Evolutionary conservation across 768 basidiomycete species (phyloP), one percentile per base, ranked within the genome.

Genomic region (Sarcodon aspratus): DNA sequence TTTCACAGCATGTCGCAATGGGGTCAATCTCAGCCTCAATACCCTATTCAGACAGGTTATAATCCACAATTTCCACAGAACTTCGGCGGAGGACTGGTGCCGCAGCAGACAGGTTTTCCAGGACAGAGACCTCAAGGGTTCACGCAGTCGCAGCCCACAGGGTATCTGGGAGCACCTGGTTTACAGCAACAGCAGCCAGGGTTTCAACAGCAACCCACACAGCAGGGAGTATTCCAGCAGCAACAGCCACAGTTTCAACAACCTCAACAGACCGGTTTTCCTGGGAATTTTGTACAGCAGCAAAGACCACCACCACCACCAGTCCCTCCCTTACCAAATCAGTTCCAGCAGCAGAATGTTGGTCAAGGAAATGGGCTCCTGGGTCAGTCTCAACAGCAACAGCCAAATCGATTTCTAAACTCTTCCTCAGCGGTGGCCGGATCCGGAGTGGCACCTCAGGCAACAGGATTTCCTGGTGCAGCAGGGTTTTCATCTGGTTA

Each of bases 21-120:
- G 84, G 74, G 72, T 36, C 77, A 78, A 59, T 73, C 72, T 47
- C 82, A 80, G 63, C 75, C 73, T 58, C 85, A 88, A 65, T 82
- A 84, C 59, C 80, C 86, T 33, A 68, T 81, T 62, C 84, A 84
- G 55, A 84, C 85, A 3, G 85, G 83, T 11, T 82, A 75, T 63
- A 62, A 69, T 48, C 65, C 66, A 27, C 77, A 78, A 51, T 72
- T 71, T 47, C 69, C 71, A 55, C 66, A 61, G 12, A 55, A 56
- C 36, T 67, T 70, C 49, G 64, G 61, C 48, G 69, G 67, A 32
- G 69, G 68, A 27, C 61, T 85, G 45, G 66, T 71, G 31, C 71
- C 79, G 9, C 87, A 89, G 67, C 76, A 69, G 36, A 84, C 85
- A n/a, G 82, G 69, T 0, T 73, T 68, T 53, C 67, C 66, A 6